A percentile compares a stretch with the other conserved stretches of the same genome.
These are phyloP conservation scores for Trifolium fragiferum DNA, from an alignment of 306 rosid genomes.

Conservation along the genomic window DNA sequence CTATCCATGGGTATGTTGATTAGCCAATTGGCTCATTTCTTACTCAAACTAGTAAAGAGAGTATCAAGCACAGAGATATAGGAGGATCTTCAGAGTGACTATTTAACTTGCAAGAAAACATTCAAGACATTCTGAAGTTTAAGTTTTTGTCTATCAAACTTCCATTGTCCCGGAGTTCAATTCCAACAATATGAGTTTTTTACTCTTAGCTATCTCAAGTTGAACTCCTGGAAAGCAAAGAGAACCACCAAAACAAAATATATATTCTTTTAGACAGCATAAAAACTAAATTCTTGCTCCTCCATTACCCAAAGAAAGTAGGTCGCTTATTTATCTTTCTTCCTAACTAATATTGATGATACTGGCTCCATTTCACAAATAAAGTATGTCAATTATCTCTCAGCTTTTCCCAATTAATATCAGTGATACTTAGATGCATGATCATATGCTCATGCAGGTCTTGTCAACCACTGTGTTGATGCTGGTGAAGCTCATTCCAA, in stretches of 20 bases:
- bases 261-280: not conserved
- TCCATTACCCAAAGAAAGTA: slow-evolving; percentile 19
- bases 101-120: slow-evolving; percentile 20
- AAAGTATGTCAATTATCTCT: not conserved
- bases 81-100: not conserved
- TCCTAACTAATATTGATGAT: not conserved
- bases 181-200: slow-evolving; percentile 15
- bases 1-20: slow-evolving; percentile 69
- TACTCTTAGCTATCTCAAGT: slow-evolving; percentile 9
- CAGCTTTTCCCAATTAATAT: not conserved
- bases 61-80: slow-evolving; percentile 1
- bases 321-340: not conserved
- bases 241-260: not conserved
- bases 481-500: slow-evolving; percentile 76
- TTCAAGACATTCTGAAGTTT: slow-evolving; percentile 3
- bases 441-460: slow-evolving; percentile 57
- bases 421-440: slow-evolving; percentile 32
- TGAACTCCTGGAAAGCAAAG: slow-evolving; percentile 27
- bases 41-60: slow-evolving; percentile 21
- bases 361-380: slow-evolving; percentile 31
- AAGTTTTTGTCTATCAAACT: slow-evolving; percentile 28
- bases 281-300: slow-evolving; percentile 2
- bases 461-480: slow-evolving; percentile 84
- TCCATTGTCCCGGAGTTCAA: slow-evolving; percentile 2
- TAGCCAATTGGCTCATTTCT: slow-evolving; percentile 15